Evolutionary conservation across 345 rosid species (phyloP).

Genomic region (Brassica cretica): DNA sequence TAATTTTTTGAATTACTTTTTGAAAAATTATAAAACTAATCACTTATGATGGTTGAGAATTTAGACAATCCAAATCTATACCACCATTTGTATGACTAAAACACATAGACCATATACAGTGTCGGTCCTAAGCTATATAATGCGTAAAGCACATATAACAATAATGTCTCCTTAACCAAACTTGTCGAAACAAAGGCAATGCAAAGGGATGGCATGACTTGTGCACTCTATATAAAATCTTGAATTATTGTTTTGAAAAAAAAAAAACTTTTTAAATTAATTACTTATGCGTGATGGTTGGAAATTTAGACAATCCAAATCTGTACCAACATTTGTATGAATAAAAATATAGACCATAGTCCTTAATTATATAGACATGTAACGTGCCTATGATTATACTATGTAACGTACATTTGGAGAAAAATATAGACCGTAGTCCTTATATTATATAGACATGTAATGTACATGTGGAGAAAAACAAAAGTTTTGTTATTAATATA

Average conservation of each 20-base stretch:
- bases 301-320: not conserved
- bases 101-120: not conserved
- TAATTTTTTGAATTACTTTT: too few species aligned
- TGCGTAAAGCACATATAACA: not conserved
- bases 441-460: too few species aligned
- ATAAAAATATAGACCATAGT: not conserved
- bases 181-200: not conserved
- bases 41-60: not conserved
- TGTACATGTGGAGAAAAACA: not conserved
- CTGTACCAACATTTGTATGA: not conserved
- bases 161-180: too few species aligned
- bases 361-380: not conserved
- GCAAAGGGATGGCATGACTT: not conserved
- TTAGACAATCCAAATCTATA: not conserved
- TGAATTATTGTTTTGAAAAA: not conserved
- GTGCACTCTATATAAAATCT: not conserved
- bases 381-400: not conserved
- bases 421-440: too few species aligned
- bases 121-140: not conserved
- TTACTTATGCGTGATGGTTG: not conserved
- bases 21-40: too few species aligned
- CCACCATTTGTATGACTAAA: not conserved
- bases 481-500: not conserved
- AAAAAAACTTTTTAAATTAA: not conserved
- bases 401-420: too few species aligned